Conservation (phyloP, 139 green algal species). For the Closterium sp. region DNA sequence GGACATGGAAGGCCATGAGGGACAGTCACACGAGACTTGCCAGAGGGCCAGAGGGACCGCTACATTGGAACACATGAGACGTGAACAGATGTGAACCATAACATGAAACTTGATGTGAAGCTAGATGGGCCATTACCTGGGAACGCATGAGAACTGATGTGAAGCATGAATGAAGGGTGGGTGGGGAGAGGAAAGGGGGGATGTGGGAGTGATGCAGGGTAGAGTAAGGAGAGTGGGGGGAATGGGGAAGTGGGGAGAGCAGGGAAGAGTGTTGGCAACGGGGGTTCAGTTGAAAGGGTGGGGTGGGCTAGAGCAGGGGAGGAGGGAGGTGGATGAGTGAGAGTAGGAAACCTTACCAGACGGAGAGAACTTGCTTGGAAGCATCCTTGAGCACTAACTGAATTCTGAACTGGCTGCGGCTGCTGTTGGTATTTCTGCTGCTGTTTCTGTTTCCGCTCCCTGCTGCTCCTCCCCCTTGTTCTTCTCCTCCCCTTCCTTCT, state of each 20-base stretch:
- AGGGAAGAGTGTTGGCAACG: too few species aligned
- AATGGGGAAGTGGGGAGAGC: too few species aligned
- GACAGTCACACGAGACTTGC: too few species aligned
- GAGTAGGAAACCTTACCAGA: background rate
- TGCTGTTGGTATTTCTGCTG: background rate
- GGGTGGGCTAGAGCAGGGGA: background rate
- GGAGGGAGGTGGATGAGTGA: background rate
- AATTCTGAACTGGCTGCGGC: background rate
- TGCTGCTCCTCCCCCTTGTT: background rate
- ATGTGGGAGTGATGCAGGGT: too few species aligned
- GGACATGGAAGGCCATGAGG: too few species aligned
- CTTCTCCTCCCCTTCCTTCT: background rate
- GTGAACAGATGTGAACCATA: background rate
- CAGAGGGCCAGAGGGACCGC: too few species aligned
- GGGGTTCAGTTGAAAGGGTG: background rate
- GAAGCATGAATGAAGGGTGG: too few species aligned
- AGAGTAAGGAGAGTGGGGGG: too few species aligned
- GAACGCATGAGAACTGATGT: background rate
- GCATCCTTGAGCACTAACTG: background rate
- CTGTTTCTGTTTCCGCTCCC: background rate
- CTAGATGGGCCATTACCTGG: background rate
- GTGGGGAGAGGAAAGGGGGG: too few species aligned
- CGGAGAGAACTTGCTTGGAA: background rate
- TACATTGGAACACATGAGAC: background rate
- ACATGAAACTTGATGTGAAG: background rate